Evolutionary conservation across 345 rosid species (phyloP).

Genomic region (Combretum micranthum): DNA sequence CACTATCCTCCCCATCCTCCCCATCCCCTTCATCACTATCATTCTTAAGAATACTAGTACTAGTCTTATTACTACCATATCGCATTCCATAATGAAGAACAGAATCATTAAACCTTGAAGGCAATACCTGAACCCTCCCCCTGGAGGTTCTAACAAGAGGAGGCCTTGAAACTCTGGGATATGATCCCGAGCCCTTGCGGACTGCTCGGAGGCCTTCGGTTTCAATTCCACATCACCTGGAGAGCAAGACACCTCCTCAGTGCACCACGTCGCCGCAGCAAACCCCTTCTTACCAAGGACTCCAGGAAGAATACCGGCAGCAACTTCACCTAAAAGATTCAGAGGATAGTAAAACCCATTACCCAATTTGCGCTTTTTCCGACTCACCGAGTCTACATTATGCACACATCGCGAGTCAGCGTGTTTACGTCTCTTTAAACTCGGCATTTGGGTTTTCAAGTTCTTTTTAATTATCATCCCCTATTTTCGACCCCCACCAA

Average conservation of each 20-base stretch:
- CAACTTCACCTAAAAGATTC: conserved; percentile 59
- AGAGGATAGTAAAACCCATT: conserved; percentile 57
- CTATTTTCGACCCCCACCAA: background rate
- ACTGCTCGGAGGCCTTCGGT: conserved; percentile 35
- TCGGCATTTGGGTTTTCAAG: conserved; percentile 85
- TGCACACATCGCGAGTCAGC: conserved; percentile 29
- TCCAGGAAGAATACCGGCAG: conserved; percentile 45
- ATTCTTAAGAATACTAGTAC: conserved; percentile 9
- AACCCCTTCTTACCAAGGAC: conserved; percentile 33
- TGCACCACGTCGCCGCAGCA: conserved; percentile 60
- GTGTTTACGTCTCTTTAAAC: conserved; percentile 62
- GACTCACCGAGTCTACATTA: conserved; percentile 29
- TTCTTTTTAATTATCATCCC: conserved; percentile 87
- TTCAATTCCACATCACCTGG: conserved; percentile 37
- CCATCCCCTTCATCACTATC: conserved; percentile 15
- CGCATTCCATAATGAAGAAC: conserved; percentile 91
- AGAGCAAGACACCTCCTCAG: conserved; percentile 34
- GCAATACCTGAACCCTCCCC: conserved; percentile 96
- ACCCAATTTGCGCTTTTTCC: conserved; percentile 48
- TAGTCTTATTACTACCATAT: conserved; percentile 41
- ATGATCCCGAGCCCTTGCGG: conserved; percentile 2
- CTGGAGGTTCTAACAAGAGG: conserved; percentile 91
- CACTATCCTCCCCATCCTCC: background rate
- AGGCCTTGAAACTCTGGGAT: conserved; percentile 59
- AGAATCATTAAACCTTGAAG: conserved; percentile 96